Evolutionary conservation across 2,329 filamentous ascomycete species (phyloP).

Genomic region (Xylariaceae sp.): DNA sequence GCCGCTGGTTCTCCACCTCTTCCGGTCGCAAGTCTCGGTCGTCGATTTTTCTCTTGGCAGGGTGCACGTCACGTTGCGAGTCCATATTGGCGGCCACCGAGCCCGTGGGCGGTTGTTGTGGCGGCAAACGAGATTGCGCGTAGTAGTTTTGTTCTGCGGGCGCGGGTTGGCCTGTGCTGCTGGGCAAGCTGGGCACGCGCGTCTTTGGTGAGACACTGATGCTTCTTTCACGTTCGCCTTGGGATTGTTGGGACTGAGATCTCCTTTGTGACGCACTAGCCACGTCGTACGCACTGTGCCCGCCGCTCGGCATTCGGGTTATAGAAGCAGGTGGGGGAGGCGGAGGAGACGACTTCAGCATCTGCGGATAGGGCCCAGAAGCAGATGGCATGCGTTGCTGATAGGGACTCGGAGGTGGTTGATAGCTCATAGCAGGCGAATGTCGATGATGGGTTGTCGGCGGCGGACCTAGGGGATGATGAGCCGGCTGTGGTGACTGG

Average conservation of each 20-base stretch:
- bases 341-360: constrained; percentile 31
- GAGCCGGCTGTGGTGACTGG: constrained; percentile 50
- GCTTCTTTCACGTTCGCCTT: constrained; percentile 62
- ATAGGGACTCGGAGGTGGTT: constrained; percentile 55
- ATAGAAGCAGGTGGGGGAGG: constrained; percentile 31
- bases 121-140: constrained; percentile 12
- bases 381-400: constrained; percentile 43
- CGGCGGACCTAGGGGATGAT: constrained; percentile 47
- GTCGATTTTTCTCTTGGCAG: constrained; percentile 45
- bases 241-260: constrained; percentile 47
- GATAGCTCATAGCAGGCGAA: constrained; percentile 37
- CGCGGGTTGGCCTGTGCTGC: constrained; percentile 24
- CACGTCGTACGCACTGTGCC: constrained; percentile 41
- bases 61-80: constrained; percentile 33
- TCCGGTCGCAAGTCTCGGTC: constrained; percentile 44
- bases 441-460: constrained; percentile 41
- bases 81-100: constrained; percentile 31
- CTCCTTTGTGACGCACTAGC: constrained; percentile 40
- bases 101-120: constrained; percentile 17
- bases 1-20: constrained; percentile 46
- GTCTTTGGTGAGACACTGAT: constrained; percentile 77
- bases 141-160: constrained; percentile 34
- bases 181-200: constrained; percentile 46
- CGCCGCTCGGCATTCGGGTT: constrained; percentile 37
- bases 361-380: constrained; percentile 25